Conservation (phyloP, 371 early-diverging fungal species). For the Dichotomocladium elegans region DNA sequence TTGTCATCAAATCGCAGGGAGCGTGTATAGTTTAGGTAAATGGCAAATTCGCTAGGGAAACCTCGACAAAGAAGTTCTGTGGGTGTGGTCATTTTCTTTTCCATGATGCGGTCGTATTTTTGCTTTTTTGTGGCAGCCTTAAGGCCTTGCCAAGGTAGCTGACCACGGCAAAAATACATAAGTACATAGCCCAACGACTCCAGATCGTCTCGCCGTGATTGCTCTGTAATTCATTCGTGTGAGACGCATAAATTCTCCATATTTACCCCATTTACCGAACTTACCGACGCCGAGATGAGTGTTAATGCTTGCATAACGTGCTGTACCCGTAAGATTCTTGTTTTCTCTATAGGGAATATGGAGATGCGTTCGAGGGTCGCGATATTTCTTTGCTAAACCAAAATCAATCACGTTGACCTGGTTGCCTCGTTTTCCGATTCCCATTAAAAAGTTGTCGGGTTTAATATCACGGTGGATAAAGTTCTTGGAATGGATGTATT, state of each 20-base stretch:
- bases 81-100: conserved; percentile 98
- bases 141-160: conserved; percentile 99
- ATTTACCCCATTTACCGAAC: conserved; percentile 12
- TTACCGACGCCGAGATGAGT: conserved; percentile 96
- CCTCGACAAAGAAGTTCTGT: conserved; percentile 95
- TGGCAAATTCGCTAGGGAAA: conserved; percentile 93
- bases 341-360: conserved; percentile 98
- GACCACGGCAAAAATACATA: conserved; percentile 99
- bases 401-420: conserved; percentile 99
- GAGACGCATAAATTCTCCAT: neutral
- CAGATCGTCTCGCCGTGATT: conserved; percentile 99
- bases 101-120: conserved; percentile 99
- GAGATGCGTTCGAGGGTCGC: conserved; percentile 93
- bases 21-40: conserved; percentile 96
- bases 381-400: conserved; percentile 98
- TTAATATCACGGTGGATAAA: conserved; percentile 69
- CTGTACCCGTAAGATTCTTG: conserved; percentile 99
- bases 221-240: conserved; percentile 76
- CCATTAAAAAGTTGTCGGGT: conserved; percentile 99
- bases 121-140: conserved; percentile 98
- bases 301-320: conserved; percentile 98
- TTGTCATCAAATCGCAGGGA: conserved; percentile 97
- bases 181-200: conserved; percentile 99
- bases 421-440: conserved; percentile 89
- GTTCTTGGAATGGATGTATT: conserved; percentile 90